Evolutionary conservation across 352 stramenopile species (phyloP).

Genomic region (Pythium utonaiense): DNA sequence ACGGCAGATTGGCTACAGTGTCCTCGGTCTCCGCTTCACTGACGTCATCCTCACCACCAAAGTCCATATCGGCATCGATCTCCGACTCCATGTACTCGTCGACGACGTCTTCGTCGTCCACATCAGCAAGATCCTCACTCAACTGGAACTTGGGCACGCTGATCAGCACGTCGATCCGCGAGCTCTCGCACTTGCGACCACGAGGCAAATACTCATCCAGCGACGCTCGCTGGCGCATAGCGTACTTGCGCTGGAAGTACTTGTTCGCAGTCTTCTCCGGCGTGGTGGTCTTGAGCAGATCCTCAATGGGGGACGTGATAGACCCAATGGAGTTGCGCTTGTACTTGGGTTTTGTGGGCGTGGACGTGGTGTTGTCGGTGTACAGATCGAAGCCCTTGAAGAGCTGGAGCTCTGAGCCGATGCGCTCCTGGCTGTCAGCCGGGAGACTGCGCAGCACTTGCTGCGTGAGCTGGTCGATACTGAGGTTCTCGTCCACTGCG

Average conservation of each 20-base stretch:
- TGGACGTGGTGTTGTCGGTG: neutral
- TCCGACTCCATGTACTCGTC: no score
- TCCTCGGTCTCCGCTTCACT: conserved; percentile 2
- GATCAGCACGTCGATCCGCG: conserved; percentile 21
- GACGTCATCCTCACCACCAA: neutral
- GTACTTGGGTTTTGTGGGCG: conserved; percentile 4
- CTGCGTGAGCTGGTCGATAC: conserved; percentile 14
- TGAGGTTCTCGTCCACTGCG: conserved; percentile 13
- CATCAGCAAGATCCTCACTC: conserved; percentile 10
- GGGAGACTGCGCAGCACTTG: conserved; percentile 15
- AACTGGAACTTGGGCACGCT: conserved; percentile 17
- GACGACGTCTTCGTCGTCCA: neutral
- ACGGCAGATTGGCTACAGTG: neutral
- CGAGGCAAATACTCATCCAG: conserved; percentile 15
- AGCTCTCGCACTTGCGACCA: conserved; percentile 18
- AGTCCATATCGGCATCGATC: conserved; percentile 11
- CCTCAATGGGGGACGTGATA: conserved; percentile 5
- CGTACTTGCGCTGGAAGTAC: conserved; percentile 23
- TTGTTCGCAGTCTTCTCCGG: conserved; percentile 17
- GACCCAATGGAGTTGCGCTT: neutral
- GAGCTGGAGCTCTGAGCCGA: conserved; percentile 12
- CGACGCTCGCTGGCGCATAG: conserved; percentile 17
- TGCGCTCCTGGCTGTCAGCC: neutral
- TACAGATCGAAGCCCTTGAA: conserved; percentile 25
- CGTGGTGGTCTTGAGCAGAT: conserved; percentile 14